Evolutionary conservation across 495 filamentous ascomycete genomes (phyloP), one percentile per base, ranked within the genome.

Genomic region (Aspergillus campestris): DNA sequence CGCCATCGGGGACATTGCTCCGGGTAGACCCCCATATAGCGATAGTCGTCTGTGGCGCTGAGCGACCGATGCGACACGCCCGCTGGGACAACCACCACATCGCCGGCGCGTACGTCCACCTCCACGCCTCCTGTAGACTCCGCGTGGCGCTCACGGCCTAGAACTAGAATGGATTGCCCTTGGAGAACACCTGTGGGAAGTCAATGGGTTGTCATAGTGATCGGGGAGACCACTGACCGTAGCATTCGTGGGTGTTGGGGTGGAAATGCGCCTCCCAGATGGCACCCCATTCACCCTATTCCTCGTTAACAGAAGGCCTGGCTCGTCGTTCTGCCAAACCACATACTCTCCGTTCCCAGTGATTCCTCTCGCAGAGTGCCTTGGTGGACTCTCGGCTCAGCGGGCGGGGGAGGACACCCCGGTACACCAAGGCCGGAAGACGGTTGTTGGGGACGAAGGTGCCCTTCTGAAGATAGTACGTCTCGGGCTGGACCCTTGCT

Each of bases 181-280:
- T 41, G 29, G 1, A 41, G 18, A 12, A 14, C 6, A 34, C 27
- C 18, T 24, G 18, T 24, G 2, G 18, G 18, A 24, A 24, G 18
- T 24, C 18, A 24, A 4, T 24, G 18, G 4, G 1, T 24, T 1
- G 18, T 24, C 18, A 24, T 4, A 1, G 18, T 24, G 18, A 4
- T 24, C 2, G 18, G 18, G 4, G 18, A 24, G 18, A 4, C 4
- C 18, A 24, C 18, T 24, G 18, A 24, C 18, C 45, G 18, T 47
- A 47, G 30, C 45, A 47, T 40, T 47, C 45, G 40, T 47, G 45
- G 9, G 36, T 47, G 30, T 47, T 47, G 36, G 45, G 45, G 34
- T 47, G 45, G 30, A 47, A 47, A 24, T 47, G 45, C n/a, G 45
- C 45, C n/a, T 34, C 36, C 15, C n/a, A 47, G 28, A 40, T 5